A percentile compares a stretch with the other conserved stretches of the same genome.
Evolutionary conservation across 2,329 filamentous ascomycete genomes (phyloP).

Genomic region (Botrytis paeoniae): DNA sequence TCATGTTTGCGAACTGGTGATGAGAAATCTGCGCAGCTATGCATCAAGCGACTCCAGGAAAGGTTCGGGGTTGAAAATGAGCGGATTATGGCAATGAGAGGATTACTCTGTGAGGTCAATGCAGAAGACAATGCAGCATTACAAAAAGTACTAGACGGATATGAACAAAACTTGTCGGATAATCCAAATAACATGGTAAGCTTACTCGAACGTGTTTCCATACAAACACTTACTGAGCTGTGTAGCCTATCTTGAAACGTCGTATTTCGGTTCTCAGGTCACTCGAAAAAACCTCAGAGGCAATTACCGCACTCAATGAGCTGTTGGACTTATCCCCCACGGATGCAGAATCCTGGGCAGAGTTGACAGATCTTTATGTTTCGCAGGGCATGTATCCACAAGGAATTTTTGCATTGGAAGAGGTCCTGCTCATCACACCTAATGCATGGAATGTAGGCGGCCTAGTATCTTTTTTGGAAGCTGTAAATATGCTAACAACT

Average conservation of each 20-base stretch:
- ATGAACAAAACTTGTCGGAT: constrained; percentile 70
- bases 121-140: constrained; percentile 65
- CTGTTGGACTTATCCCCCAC: constrained; percentile 82
- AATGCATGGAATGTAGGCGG: constrained; percentile 89
- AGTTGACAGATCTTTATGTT: constrained; percentile 84
- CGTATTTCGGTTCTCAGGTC: constrained; percentile 75
- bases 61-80: constrained; percentile 86
- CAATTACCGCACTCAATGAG: constrained; percentile 68
- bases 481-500: constrained; percentile 29
- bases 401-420: constrained; percentile 84
- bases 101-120: constrained; percentile 79
- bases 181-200: constrained; percentile 78
- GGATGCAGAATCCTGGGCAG: constrained; percentile 90
- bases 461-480: neutral
- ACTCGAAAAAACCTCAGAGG: constrained; percentile 66
- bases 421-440: constrained; percentile 80
- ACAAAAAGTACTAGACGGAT: constrained; percentile 68
- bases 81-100: constrained; percentile 77
- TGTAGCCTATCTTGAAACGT: constrained; percentile 78
- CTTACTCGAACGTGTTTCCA: constrained; percentile 26
- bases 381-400: constrained; percentile 75
- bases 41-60: constrained; percentile 69
- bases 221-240: constrained; percentile 35
- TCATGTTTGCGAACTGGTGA: constrained; percentile 83
- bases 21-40: constrained; percentile 70